A percentile compares a stretch with the other conserved stretches of the same genome.
Evolutionary conservation across 345 rosid species (phyloP).

Genomic region (Sisymbrium altissimum): DNA sequence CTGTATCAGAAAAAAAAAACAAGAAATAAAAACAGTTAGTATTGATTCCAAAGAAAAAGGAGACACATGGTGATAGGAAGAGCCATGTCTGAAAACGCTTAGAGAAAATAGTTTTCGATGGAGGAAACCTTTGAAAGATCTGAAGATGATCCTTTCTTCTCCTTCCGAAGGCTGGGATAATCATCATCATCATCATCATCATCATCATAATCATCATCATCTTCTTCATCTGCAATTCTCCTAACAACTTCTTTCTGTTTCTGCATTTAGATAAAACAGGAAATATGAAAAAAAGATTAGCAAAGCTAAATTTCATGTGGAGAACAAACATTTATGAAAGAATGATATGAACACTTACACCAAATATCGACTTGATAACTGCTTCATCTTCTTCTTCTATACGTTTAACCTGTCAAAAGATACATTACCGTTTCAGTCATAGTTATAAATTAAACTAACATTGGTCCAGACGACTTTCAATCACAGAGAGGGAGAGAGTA

Average conservation of each 20-base stretch:
- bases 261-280: constrained; percentile 27
- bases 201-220: constrained; percentile 35
- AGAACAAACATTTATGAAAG: not conserved
- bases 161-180: constrained; percentile 20
- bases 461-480: not conserved
- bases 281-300: not conserved
- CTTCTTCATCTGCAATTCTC: constrained; percentile 61
- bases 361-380: constrained; percentile 61
- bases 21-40: constrained; percentile 6
- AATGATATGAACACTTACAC: constrained; percentile 37
- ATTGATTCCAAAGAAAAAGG: not conserved
- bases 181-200: constrained; percentile 37
- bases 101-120: not conserved
- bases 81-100: not conserved
- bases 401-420: constrained; percentile 45
- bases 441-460: not conserved
- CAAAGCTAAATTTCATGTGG: not conserved
- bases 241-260: constrained; percentile 45
- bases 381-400: constrained; percentile 74
- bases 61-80: not conserved
- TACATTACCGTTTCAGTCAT: not conserved
- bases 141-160: constrained; percentile 27
- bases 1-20: constrained; percentile 33
- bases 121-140: constrained; percentile 28
- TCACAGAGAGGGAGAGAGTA: not conserved